Evolutionary conservation across 176 grass and related monocot genomes (phyloP).

Genomic region (barley (Hordeum vulgare)): MorexV3_pseudomolecules_assembly NC_058520.1:7900386-7900885

Average conservation of each 20-base stretch:
- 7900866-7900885: not conserved
- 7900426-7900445: slow-evolving; percentile 62
- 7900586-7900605: slow-evolving; percentile 26
- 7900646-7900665: slow-evolving; percentile 34
- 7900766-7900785: not conserved
- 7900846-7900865: slow-evolving; percentile 40
- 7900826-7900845: slow-evolving; percentile 33
- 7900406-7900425: slow-evolving; percentile 53
- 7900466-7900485: slow-evolving; percentile 58
- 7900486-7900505: not conserved
- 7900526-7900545: not conserved
- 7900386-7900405: slow-evolving; percentile 43
- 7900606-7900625: not conserved
- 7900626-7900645: slow-evolving; percentile 3
- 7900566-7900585: slow-evolving; percentile 43
- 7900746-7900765: not conserved
- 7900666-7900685: not conserved
- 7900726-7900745: not conserved
- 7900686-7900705: not conserved
- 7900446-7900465: slow-evolving; percentile 64
- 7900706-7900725: not conserved
- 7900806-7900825: slow-evolving; percentile 50
- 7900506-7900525: not conserved
- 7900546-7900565: not conserved
- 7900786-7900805: slow-evolving; percentile 54